Base-by-base conservation (phyloP, 2,329 filamentous ascomycete genomes). In the Atkinsonella texensis region DNA sequence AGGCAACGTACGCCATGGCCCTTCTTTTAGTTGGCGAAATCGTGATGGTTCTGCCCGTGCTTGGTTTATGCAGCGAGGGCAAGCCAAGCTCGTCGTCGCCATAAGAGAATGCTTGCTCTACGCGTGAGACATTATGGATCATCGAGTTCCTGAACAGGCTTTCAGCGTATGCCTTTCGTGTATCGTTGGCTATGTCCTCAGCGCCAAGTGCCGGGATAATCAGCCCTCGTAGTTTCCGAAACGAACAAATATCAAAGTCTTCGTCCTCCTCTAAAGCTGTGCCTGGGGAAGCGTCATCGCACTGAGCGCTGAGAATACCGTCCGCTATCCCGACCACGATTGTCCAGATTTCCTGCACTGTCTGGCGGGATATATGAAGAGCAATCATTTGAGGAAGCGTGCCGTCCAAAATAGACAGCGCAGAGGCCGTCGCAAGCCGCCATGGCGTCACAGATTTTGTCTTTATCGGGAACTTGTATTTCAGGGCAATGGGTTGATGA, bases 81-180 rank as follows among this genome's bases (percentile, higher is more conserved):
- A 95, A 72, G 0, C 81, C 80, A 2, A 76, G 71, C 23, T 67
- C 64, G 20, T 58, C 71, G 54, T 51, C 70, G 59, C 48, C 74
- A 55, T 59, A 70, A 57, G 73, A 85, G 71, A 71, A 74, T 0
- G 64, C 72, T 12, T 75, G 74, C 57, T 89, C 81, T 0, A 68
- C 64, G 0, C 72, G 72, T 0, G 74, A 68, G 0, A 81, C 79
- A 1, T 75, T 67, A 63, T 95, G 89, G 48, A 96, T 82, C 52
- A 95, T 80, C 1, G 89, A 95, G 32, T 82, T 87, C 45, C 77
- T 75, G 69, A 97, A 95, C 1, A 98, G 76, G 23, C 82, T 84
- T 56, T 84, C 78, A 0, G 85, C 80, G 60, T 90, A 95, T 1
- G 77, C 70, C 50, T 77, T 77, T 41, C 89, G 80, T 3, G 84